phyloP scores from a whole-genome alignment of 306 rosid species.

The Ceratonia siliqua region DNA sequence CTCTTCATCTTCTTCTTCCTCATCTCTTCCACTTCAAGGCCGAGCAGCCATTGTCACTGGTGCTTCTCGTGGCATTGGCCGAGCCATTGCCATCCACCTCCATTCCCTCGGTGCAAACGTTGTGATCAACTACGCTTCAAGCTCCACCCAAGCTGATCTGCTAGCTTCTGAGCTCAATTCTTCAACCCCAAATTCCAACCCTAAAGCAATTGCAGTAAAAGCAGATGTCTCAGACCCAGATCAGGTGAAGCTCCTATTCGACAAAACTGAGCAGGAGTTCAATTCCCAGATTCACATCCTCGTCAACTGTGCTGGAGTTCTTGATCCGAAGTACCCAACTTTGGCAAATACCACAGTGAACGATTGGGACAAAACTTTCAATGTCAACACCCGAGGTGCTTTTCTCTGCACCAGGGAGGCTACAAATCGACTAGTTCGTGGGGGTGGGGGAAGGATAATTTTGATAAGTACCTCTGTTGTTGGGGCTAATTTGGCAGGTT shows the following conservation, averaged over 20 bases:
- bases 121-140: slow-evolving; percentile 43
- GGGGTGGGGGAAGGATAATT: slow-evolving; percentile 52
- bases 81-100: slow-evolving; percentile 52
- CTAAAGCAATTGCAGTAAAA: slow-evolving; percentile 37
- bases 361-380: slow-evolving; percentile 50
- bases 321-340: slow-evolving; percentile 44
- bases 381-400: slow-evolving; percentile 46
- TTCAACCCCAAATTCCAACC: neutral
- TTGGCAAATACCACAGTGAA: slow-evolving; percentile 35
- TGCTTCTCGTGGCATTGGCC: slow-evolving; percentile 56
- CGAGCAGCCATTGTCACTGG: slow-evolving; percentile 55
- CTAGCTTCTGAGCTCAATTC: slow-evolving; percentile 45
- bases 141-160: slow-evolving; percentile 41
- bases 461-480: slow-evolving; percentile 37
- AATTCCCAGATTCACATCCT: slow-evolving; percentile 36
- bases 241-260: slow-evolving; percentile 47
- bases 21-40: slow-evolving; percentile 38
- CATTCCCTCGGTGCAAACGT: slow-evolving; percentile 56
- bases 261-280: slow-evolving; percentile 41
- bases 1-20: neutral
- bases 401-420: slow-evolving; percentile 47
- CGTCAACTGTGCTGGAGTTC: slow-evolving; percentile 48
- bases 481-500: slow-evolving; percentile 38
- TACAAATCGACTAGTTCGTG: slow-evolving; percentile 35
- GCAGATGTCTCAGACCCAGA: slow-evolving; percentile 49